Conservation (phyloP, 1,284 basidiomycete genomes). For the Ganoderma resinaceum region DNA sequence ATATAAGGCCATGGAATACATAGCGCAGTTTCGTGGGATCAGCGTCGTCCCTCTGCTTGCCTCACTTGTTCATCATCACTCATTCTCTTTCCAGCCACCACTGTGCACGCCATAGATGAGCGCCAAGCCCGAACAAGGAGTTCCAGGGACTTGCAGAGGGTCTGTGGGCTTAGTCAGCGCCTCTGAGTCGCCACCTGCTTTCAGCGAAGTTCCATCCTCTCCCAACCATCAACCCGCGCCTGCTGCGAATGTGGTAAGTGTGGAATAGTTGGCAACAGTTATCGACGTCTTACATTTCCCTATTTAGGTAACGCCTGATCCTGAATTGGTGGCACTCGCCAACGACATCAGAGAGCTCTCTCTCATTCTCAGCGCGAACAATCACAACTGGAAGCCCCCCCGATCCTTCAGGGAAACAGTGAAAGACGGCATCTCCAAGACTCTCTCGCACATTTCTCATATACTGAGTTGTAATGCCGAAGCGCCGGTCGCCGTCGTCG, state of each 20-base stretch:
- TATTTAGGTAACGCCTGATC: neutral
- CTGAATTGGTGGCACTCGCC: neutral
- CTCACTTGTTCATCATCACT: too few relatives aligned
- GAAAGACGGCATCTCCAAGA: neutral
- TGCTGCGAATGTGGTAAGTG: neutral
- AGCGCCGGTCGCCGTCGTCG: neutral
- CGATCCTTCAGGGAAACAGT: neutral
- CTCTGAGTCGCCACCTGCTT: too few relatives aligned
- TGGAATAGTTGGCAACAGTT: neutral
- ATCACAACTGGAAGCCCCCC: neutral
- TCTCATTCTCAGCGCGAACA: neutral
- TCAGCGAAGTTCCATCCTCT: too few relatives aligned
- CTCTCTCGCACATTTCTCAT: neutral
- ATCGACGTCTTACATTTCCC: neutral
- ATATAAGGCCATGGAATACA: too few relatives aligned
- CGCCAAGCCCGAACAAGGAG: too few relatives aligned
- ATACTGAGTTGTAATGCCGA: neutral
- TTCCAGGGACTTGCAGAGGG: too few relatives aligned
- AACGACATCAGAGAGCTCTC: neutral
- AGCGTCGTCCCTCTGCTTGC: too few relatives aligned
- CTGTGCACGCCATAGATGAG: too few relatives aligned
- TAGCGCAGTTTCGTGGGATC: too few relatives aligned
- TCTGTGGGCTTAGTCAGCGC: too few relatives aligned
- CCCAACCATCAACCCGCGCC: neutral
- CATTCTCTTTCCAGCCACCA: too few relatives aligned